Evolutionary conservation across 2,329 filamentous ascomycete species (phyloP).

Genomic region (Delphinella strobiligena): DNA sequence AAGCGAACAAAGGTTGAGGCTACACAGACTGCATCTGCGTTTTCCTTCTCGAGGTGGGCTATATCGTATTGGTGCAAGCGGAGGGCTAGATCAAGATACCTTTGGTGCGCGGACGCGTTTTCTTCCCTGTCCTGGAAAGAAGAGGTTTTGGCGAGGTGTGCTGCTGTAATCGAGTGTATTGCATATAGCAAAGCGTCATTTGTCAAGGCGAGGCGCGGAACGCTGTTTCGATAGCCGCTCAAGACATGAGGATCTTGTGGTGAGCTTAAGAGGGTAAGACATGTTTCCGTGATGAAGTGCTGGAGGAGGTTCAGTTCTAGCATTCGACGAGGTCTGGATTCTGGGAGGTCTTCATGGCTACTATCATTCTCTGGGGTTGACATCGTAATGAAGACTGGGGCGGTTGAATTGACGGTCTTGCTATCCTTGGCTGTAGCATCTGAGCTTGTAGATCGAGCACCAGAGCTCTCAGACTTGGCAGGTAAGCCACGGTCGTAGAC

Average conservation of each 20-base stretch:
- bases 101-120: background rate
- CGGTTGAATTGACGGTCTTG: background rate
- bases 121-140: background rate
- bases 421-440: background rate
- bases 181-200: slow-evolving; percentile 1
- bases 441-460: too few species aligned
- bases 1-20: slow-evolving; percentile 13
- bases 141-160: background rate
- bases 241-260: background rate
- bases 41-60: slow-evolving; percentile 13
- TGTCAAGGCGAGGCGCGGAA: slow-evolving; percentile 2
- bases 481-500: background rate
- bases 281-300: background rate
- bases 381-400: background rate
- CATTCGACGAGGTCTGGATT: background rate
- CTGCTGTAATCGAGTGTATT: slow-evolving; percentile 1
- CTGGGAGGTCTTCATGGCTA: background rate
- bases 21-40: slow-evolving; percentile 21
- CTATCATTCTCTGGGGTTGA: background rate
- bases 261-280: background rate
- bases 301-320: background rate
- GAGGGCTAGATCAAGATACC: slow-evolving; percentile 12
- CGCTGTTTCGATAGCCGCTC: background rate
- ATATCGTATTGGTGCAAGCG: slow-evolving; percentile 18
- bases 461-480: background rate